These are phyloP conservation scores for Botryosphaeria agaves DNA, from an alignment of 2,329 filamentous ascomycete genomes.

Conservation along the genomic window DNA sequence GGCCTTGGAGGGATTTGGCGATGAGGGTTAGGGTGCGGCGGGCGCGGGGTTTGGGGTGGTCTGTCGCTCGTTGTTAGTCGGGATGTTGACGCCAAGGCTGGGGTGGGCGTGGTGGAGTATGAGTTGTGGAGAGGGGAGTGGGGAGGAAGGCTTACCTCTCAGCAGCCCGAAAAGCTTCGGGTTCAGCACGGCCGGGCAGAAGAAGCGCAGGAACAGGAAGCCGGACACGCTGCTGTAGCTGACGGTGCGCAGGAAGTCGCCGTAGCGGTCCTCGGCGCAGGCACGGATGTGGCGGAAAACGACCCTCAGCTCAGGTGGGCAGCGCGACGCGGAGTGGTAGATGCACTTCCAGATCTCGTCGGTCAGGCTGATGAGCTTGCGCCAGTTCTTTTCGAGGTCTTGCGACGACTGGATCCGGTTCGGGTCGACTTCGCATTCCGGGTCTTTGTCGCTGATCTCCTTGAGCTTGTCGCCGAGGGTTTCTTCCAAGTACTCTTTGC, in stretches of 20 bases:
- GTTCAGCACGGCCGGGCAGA: constrained; percentile 90
- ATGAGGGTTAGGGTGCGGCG: constrained; percentile 83
- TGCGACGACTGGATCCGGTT: constrained; percentile 50
- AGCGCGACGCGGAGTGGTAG: constrained; percentile 50
- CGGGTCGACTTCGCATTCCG: constrained; percentile 90
- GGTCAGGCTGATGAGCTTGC: constrained; percentile 55
- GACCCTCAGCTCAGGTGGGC: constrained; percentile 65
- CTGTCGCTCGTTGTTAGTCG: constrained; percentile 23
- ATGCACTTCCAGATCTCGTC: constrained; percentile 78
- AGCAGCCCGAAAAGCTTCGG: constrained; percentile 84
- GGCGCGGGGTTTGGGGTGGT: constrained; percentile 67
- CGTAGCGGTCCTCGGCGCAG: constrained; percentile 87
- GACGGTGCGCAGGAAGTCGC: constrained; percentile 77
- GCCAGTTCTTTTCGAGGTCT: constrained; percentile 73
- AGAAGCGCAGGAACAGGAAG: constrained; percentile 86
- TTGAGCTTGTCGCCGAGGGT: constrained; percentile 69
- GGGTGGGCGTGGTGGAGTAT: constrained; percentile 4
- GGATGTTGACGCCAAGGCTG: not conserved
- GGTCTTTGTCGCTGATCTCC: constrained; percentile 80
- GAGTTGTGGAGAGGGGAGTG: not conserved
- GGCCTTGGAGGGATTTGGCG: constrained; percentile 77
- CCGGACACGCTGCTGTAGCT: constrained; percentile 89
- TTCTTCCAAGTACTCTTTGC: constrained; percentile 83
- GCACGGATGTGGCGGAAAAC: constrained; percentile 84
- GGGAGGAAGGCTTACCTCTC: constrained; percentile 33